Evolutionary conservation across 2,329 filamentous ascomycete species (phyloP), one percentile per base, ranked within the genome.

Genomic region (Orbilia ellipsospora): DNA sequence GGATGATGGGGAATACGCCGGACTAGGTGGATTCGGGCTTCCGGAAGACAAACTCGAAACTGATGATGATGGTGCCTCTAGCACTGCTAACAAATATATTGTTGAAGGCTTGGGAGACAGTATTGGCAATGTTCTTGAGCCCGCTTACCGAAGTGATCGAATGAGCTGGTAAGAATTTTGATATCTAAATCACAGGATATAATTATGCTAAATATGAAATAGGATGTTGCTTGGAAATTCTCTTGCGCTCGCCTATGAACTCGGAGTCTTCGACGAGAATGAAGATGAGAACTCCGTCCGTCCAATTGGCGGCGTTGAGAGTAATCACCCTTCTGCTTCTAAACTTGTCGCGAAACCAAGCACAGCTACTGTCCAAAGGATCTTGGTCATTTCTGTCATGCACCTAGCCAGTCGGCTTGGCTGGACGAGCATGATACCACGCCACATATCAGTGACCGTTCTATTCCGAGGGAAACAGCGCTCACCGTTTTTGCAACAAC

Each of bases 151-250:
- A 79, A 93, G 91, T 78, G 75, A 77, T 26, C 64, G 69, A 26
- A 77, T 73, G 77, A 73, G 62, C 48, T 78, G 73, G 60, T 69
- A 67, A 7, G 72, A 44, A 18, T 18, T 26, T 16, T 36, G 15
- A 12, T 12, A 16, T 26, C 8, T 54, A 5, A 18, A 45, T 62
- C 10, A 6, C 7, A 4, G 8, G 18, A 28, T 23, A 31, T 60
- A 23, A 26, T 23, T 66, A 13, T 66, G 78, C 26, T 52, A 65
- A 42, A 80, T 91, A 93, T 65, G 96, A 97, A 96, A 92, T 81
- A 97, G 94, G 94, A 97, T 97, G 93, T 85, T 98, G 13, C 86
- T 98, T 31, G 96, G 93, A 80, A 96, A 93, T 44, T 93, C 93
- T 13, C 92, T 94, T 85, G 92, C 93, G 0, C 85, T 98, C 44